Conservation (phyloP, 192 early-diverging fungal genomes). For the Coemansia sp. region DNA sequence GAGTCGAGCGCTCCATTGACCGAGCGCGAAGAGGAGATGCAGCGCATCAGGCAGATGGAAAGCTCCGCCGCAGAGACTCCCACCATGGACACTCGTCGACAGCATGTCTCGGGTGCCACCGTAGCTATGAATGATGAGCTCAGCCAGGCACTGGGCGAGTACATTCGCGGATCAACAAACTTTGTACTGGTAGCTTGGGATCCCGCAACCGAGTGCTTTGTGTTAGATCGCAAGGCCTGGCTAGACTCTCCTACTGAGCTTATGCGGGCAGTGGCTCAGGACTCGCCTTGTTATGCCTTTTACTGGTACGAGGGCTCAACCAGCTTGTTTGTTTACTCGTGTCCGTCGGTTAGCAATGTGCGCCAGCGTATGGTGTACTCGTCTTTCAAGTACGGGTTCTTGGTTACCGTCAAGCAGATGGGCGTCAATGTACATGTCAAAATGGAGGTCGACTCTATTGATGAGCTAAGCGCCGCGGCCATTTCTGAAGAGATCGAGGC, state of each 20-base stretch:
- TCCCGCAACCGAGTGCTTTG: conserved; percentile 56
- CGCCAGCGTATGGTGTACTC: conserved; percentile 91
- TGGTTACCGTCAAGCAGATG: conserved; percentile 57
- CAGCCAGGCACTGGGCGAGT: conserved; percentile 57
- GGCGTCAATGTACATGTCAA: conserved; percentile 63
- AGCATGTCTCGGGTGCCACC: conserved; percentile 64
- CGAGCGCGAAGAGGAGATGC: conserved; percentile 78
- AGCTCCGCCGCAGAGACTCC: conserved; percentile 5
- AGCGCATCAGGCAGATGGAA: conserved; percentile 48
- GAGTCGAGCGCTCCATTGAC: conserved; percentile 77
- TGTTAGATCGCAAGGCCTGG: conserved; percentile 44
- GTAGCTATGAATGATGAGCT: conserved; percentile 65
- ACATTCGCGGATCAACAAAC: conserved; percentile 58
- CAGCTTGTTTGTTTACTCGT: conserved; percentile 78
- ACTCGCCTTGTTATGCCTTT: conserved; percentile 65
- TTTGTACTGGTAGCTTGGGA: conserved; percentile 60
- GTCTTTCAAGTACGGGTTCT: conserved; percentile 63
- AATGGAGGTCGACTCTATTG: conserved; percentile 63
- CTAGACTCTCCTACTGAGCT: conserved; percentile 53
- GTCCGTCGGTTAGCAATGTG: conserved; percentile 78
- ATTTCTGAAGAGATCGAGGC: conserved; percentile 56
- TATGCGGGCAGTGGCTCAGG: conserved; percentile 51
- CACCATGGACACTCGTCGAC: conserved; percentile 56
- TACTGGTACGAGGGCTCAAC: conserved; percentile 42
- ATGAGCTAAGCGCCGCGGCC: conserved; percentile 57